Evolutionary conservation across 805 yeast species (phyloP).

Genomic region (Saturnispora gosingensis): DNA sequence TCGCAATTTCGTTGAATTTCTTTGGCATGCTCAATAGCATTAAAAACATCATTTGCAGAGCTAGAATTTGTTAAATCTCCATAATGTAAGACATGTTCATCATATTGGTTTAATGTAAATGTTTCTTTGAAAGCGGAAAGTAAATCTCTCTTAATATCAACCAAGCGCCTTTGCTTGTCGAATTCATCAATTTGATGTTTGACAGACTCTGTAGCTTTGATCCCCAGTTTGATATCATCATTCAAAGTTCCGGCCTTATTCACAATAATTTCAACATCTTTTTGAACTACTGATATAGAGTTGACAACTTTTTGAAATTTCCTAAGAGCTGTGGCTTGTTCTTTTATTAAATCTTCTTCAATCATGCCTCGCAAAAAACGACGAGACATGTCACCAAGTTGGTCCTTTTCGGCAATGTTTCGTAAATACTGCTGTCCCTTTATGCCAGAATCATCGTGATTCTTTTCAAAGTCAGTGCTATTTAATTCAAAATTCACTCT

Average conservation of each 20-base stretch:
- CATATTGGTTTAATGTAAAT: constrained; percentile 64
- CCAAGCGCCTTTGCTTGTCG: constrained; percentile 25
- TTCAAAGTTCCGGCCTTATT: constrained; percentile 18
- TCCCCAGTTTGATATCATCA: constrained; percentile 19
- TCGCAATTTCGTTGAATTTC: constrained; percentile 59
- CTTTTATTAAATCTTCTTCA: constrained; percentile 50
- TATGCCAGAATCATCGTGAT: constrained; percentile 3
- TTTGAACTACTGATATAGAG: constrained; percentile 28
- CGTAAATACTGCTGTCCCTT: constrained; percentile 17
- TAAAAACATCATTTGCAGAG: constrained; percentile 43
- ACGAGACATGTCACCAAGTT: constrained; percentile 47
- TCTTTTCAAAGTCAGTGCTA: not conserved
- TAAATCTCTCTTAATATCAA: constrained; percentile 43
- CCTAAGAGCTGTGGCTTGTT: constrained; percentile 41
- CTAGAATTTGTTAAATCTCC: constrained; percentile 34
- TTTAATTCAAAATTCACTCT: constrained; percentile 13
- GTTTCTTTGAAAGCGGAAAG: constrained; percentile 45
- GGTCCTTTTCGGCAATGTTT: constrained; percentile 25
- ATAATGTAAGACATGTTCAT: constrained; percentile 38
- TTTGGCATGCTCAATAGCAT: constrained; percentile 51
- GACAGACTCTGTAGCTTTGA: constrained; percentile 17
- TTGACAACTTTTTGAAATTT: constrained; percentile 36
- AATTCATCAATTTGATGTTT: constrained; percentile 18
- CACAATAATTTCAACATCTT: constrained; percentile 23
- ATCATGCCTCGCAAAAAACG: constrained; percentile 50